phyloP scores from a whole-genome alignment of 2,329 filamentous ascomycete genomes.

The Bipolaris victoriae region DNA sequence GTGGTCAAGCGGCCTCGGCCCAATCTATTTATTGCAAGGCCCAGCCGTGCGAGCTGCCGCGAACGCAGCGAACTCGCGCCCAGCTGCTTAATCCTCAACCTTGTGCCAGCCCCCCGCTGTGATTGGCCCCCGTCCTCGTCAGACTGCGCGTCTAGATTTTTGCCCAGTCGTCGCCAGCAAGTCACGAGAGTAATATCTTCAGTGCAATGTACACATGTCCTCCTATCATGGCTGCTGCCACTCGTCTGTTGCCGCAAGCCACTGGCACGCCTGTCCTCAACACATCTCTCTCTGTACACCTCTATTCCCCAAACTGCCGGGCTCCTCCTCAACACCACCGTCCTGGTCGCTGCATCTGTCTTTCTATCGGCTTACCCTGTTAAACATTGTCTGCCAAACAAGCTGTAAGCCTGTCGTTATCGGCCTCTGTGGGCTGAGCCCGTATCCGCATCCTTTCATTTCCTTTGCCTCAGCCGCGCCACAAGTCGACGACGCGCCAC shows the following conservation, averaged over 20 bases:
- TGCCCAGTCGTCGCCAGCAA: no score
- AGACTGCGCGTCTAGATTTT: background rate
- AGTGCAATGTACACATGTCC: background rate
- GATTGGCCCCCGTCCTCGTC: conserved; percentile 16
- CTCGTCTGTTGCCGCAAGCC: conserved; percentile 2
- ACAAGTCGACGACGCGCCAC: background rate
- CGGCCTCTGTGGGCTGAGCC: conserved; percentile 8
- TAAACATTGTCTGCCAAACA: conserved; percentile 7
- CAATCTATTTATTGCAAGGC: conserved; percentile 30
- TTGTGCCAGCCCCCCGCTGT: background rate
- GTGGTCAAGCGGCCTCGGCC: conserved; percentile 17
- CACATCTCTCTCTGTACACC: background rate
- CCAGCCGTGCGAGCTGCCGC: conserved; percentile 8
- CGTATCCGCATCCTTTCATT: conserved; percentile 16
- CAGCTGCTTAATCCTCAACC: background rate
- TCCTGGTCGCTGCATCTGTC: background rate
- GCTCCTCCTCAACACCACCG: background rate
- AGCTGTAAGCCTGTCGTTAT: no score
- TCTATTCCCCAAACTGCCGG: no score
- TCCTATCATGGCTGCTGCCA: background rate
- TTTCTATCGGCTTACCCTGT: background rate
- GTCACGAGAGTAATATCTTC: no score
- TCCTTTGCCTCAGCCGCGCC: conserved; percentile 8
- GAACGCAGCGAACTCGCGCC: conserved; percentile 8
- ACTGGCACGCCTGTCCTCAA: conserved; percentile 7